These are phyloP conservation scores for Mucuna pruriens DNA, from an alignment of 306 rosid species.

Conservation along the genomic window DNA sequence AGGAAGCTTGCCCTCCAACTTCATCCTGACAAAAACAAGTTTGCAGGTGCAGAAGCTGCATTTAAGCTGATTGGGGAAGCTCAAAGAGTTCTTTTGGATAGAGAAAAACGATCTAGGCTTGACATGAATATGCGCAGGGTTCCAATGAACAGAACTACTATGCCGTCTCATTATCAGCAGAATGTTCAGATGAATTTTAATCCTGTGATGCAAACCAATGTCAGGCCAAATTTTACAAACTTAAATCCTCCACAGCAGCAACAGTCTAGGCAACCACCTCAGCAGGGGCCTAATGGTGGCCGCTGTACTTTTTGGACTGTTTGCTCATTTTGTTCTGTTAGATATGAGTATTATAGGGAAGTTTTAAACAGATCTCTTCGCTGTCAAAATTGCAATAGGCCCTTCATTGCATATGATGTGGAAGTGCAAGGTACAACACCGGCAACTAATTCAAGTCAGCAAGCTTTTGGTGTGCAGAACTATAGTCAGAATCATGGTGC, in stretches of 20 bases:
- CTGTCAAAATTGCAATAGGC: constrained; percentile 68
- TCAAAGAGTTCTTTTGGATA: constrained; percentile 81
- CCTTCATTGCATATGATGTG: constrained; percentile 69
- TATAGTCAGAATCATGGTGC: constrained; percentile 40
- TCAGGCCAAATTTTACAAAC: constrained; percentile 49
- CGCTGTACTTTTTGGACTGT: constrained; percentile 73
- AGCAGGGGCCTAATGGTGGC: constrained; percentile 48
- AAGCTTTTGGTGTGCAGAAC: constrained; percentile 55
- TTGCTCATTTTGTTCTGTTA: constrained; percentile 72
- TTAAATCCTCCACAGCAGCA: constrained; percentile 49
- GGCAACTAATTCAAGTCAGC: constrained; percentile 50
- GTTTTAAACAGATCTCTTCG: constrained; percentile 64
- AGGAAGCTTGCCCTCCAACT: constrained; percentile 91
- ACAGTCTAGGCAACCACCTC: constrained; percentile 56
- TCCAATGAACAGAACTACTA: constrained; percentile 43
- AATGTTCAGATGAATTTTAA: constrained; percentile 42
- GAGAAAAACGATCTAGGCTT: constrained; percentile 61
- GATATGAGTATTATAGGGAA: constrained; percentile 63
- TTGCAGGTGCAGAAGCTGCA: constrained; percentile 94
- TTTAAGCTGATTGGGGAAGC: constrained; percentile 95
- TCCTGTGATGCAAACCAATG: constrained; percentile 53
- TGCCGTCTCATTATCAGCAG: constrained; percentile 49
- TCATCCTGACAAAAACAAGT: constrained; percentile 98
- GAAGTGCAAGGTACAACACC: constrained; percentile 43
- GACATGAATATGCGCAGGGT: constrained; percentile 57